Evolutionary conservation across 306 rosid species (phyloP).

Genomic region (Begonia peltatifolia): DNA sequence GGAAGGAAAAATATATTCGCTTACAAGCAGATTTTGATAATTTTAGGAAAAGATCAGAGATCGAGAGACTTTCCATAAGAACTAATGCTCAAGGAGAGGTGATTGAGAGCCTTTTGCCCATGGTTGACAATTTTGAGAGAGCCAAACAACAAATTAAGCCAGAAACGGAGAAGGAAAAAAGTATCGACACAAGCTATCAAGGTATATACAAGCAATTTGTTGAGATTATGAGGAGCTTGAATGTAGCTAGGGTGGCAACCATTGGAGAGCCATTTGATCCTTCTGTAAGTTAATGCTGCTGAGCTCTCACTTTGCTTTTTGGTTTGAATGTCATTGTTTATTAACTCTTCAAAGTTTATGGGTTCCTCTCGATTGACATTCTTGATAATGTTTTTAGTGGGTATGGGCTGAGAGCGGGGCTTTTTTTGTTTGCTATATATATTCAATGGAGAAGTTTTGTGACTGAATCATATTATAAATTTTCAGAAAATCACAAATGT

Average conservation of each 20-base stretch:
- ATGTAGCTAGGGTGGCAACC: constrained; percentile 55
- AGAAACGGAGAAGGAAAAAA: constrained; percentile 63
- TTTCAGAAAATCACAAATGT: too few relatives aligned
- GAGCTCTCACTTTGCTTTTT: neutral
- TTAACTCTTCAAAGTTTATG: too few relatives aligned
- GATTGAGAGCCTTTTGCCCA: constrained; percentile 54
- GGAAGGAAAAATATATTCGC: constrained; percentile 53
- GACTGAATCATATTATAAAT: too few relatives aligned
- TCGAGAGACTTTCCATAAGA: constrained; percentile 39
- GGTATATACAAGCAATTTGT: constrained; percentile 92
- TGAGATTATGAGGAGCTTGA: constrained; percentile 62
- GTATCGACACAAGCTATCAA: constrained; percentile 74
- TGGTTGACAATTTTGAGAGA: constrained; percentile 85
- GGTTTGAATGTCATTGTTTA: neutral
- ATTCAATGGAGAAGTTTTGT: too few relatives aligned
- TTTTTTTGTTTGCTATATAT: too few relatives aligned
- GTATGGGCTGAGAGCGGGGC: too few relatives aligned
- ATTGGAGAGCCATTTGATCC: constrained; percentile 89
- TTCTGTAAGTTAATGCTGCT: constrained; percentile 30
- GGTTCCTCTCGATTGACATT: too few relatives aligned
- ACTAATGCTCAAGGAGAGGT: constrained; percentile 53
- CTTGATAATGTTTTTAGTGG: too few relatives aligned
- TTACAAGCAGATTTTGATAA: constrained; percentile 93
- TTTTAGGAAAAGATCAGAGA: constrained; percentile 64
- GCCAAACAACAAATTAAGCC: constrained; percentile 52